A percentile compares a stretch with the other conserved stretches of the same genome.
phyloP scores from a whole-genome alignment of 208 protist genomes.

The Trypanosoma cruzi region DNA sequence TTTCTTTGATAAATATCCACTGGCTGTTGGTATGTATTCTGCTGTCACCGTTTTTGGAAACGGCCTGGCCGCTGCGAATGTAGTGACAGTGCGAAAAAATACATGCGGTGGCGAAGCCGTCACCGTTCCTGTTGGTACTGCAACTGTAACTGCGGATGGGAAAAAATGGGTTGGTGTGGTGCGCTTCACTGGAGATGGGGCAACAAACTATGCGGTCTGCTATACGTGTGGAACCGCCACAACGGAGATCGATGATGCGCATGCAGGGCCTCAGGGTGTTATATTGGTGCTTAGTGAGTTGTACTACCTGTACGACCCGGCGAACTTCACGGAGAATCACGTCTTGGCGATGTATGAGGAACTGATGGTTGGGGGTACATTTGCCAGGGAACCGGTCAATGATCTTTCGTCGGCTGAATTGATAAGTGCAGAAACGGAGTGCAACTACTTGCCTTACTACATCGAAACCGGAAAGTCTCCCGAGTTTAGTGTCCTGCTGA shows the following conservation, averaged over 20 bases:
- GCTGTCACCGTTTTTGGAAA: slow-evolving; percentile 76
- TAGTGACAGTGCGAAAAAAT: slow-evolving; percentile 40
- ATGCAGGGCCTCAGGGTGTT: slow-evolving; percentile 30
- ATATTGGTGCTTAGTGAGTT: slow-evolving; percentile 55
- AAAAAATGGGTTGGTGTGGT: slow-evolving; percentile 77
- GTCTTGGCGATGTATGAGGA: slow-evolving; percentile 65
- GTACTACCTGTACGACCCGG: slow-evolving; percentile 58
- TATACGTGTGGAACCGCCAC: slow-evolving; percentile 46
- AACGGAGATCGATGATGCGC: slow-evolving; percentile 68
- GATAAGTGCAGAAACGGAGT: slow-evolving; percentile 53
- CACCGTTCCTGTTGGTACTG: slow-evolving; percentile 39
- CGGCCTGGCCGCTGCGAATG: slow-evolving; percentile 45
- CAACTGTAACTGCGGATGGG: slow-evolving; percentile 36
- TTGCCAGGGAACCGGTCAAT: slow-evolving; percentile 15
- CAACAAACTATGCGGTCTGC: slow-evolving; percentile 59
- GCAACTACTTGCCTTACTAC: slow-evolving; percentile 82
- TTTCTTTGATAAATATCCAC: slow-evolving; percentile 66
- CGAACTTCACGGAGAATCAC: slow-evolving; percentile 53
- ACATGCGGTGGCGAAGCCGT: slow-evolving; percentile 46
- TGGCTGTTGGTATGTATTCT: slow-evolving; percentile 76
- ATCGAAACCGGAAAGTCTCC: slow-evolving; percentile 22
- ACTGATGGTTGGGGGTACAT: slow-evolving; percentile 63
- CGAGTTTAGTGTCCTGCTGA: slow-evolving; percentile 30
- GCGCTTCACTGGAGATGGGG: slow-evolving; percentile 37
- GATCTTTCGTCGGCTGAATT: slow-evolving; percentile 38